These are phyloP conservation scores for Pythium pyrilobum DNA, from an alignment of 352 stramenopile species.

Conservation along the genomic window DNA sequence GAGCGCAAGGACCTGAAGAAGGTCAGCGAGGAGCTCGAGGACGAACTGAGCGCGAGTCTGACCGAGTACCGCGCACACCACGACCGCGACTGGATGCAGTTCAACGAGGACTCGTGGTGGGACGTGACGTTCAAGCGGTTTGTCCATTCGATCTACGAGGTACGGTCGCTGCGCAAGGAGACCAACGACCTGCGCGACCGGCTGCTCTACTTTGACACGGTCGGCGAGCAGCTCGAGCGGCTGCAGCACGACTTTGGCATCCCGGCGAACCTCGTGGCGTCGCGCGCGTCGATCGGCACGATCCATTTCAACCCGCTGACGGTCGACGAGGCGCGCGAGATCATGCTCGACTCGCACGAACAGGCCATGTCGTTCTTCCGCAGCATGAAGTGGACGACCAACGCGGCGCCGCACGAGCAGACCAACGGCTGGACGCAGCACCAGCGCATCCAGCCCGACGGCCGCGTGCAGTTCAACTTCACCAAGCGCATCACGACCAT, in stretches of 20 bases:
- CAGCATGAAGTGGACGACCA: slow-evolving; percentile 33
- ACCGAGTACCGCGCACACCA: slow-evolving; percentile 25
- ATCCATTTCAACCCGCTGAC: slow-evolving; percentile 56
- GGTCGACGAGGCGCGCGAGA: slow-evolving; percentile 38
- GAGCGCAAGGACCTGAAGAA: slow-evolving; percentile 48
- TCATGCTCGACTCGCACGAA: slow-evolving; percentile 69
- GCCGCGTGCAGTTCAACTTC: slow-evolving; percentile 75
- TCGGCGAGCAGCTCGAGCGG: slow-evolving; percentile 67
- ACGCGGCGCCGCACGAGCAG: slow-evolving; percentile 32
- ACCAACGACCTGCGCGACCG: slow-evolving; percentile 41
- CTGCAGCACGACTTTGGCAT: slow-evolving; percentile 62
- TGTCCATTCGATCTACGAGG: slow-evolving; percentile 70
- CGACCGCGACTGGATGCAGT: slow-evolving; percentile 39
- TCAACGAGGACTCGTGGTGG: slow-evolving; percentile 40
- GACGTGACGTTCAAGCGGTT: slow-evolving; percentile 64
- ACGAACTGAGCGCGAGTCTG: slow-evolving; percentile 33
- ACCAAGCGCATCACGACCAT: slow-evolving; percentile 66
- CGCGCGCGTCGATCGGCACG: slow-evolving; percentile 42
- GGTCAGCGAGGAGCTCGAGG: slow-evolving; percentile 58
- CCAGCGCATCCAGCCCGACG: slow-evolving; percentile 57
- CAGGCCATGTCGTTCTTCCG: slow-evolving; percentile 71
- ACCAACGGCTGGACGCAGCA: slow-evolving; percentile 79
- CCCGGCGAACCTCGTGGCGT: slow-evolving; percentile 24
- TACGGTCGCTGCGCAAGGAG: slow-evolving; percentile 43
- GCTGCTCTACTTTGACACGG: slow-evolving; percentile 49